Conservation (phyloP, 2,329 filamentous ascomycete species). For the Lasiodiplodia citricola region DNA sequence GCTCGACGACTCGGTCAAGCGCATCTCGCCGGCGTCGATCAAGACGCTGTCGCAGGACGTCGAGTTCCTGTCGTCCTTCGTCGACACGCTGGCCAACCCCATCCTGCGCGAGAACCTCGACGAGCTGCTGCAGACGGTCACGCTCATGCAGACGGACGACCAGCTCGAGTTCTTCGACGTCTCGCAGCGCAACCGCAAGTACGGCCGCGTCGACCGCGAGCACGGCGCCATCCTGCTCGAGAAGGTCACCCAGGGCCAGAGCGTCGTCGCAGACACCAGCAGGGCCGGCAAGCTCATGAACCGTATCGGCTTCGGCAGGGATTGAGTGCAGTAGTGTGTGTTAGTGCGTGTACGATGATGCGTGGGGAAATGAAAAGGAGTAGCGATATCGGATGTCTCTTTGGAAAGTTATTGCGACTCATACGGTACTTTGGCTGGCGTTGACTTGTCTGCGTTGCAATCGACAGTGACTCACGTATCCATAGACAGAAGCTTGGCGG, state of each 20-base stretch:
- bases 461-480: neutral
- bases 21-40: conserved; percentile 87
- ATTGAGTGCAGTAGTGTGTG: neutral
- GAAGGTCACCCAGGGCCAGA: conserved; percentile 57
- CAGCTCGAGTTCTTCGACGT: conserved; percentile 98
- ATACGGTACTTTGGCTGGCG: neutral
- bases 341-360: neutral
- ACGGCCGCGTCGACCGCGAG: conserved; percentile 87
- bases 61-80: conserved; percentile 81
- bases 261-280: conserved; percentile 12
- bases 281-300: conserved; percentile 20
- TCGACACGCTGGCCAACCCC: conserved; percentile 83
- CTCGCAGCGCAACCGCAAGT: conserved; percentile 87
- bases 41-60: conserved; percentile 82
- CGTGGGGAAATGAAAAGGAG: neutral
- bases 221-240: conserved; percentile 90
- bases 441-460: neutral
- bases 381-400: neutral
- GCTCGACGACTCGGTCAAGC: conserved; percentile 76
- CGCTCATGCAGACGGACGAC: conserved; percentile 83
- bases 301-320: conserved; percentile 20
- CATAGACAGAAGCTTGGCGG: neutral
- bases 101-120: conserved; percentile 89
- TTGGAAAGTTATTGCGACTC: neutral
- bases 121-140: conserved; percentile 90